Evolutionary conservation across 441 rosid genomes (phyloP).

Genomic region (Erysimum pusillum): DNA sequence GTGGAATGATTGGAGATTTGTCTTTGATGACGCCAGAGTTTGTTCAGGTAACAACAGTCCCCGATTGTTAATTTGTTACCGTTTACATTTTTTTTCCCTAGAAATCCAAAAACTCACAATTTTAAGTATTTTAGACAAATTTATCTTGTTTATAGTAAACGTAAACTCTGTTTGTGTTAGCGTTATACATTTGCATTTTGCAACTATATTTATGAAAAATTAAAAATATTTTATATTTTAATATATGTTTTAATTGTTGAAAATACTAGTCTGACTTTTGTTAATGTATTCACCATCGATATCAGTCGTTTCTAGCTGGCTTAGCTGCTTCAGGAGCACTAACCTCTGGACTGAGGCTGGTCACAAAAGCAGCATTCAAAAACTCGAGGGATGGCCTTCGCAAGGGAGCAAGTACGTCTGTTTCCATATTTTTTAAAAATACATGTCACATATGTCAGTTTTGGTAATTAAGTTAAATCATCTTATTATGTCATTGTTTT

Average conservation of each 20-base stretch:
- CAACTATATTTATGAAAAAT: background rate
- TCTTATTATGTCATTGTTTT: slow-evolving; percentile 6
- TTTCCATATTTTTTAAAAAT: background rate
- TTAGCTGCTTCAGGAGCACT: slow-evolving; percentile 76
- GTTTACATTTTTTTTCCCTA: background rate
- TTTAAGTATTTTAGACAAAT: background rate
- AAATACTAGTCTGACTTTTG: background rate
- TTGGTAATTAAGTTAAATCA: background rate
- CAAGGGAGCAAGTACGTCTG: slow-evolving; percentile 73
- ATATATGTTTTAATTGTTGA: background rate
- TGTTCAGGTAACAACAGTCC: slow-evolving; percentile 54
- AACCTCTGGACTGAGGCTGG: slow-evolving; percentile 70
- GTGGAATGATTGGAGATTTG: slow-evolving; percentile 80
- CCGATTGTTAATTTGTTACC: background rate
- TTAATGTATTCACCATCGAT: background rate
- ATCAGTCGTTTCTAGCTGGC: slow-evolving; percentile 69
- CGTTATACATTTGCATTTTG: background rate
- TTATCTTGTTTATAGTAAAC: background rate
- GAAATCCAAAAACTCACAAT: background rate
- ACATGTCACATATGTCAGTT: background rate
- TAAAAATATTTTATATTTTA: background rate
- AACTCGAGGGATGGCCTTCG: slow-evolving; percentile 70
- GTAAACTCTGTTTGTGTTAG: background rate
- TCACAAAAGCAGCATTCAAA: slow-evolving; percentile 74
- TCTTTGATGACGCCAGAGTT: slow-evolving; percentile 78